A percentile compares a stretch with the other conserved stretches of the same genome.
These are phyloP conservation scores for Spiromastix sp. DNA, from an alignment of 2,329 filamentous ascomycete species.

Conservation along the genomic window DNA sequence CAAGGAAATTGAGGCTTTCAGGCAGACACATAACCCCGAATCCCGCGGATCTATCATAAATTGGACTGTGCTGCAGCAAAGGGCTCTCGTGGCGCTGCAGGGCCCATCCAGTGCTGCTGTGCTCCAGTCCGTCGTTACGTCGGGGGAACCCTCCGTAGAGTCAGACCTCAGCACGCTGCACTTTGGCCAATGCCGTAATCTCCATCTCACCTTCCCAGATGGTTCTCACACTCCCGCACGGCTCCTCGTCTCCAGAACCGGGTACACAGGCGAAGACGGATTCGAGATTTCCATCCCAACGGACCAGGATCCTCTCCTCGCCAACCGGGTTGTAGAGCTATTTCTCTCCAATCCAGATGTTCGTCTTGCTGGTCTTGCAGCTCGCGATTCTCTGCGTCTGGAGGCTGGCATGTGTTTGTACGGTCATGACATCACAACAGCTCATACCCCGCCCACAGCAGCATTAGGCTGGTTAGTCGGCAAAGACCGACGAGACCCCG, in stretches of 20 bases:
- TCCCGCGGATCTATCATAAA: slow-evolving; percentile 42
- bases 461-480: slow-evolving; percentile 72
- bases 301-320: slow-evolving; percentile 43
- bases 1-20: slow-evolving; percentile 55
- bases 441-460: slow-evolving; percentile 57
- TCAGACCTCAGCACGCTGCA: slow-evolving; percentile 57
- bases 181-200: slow-evolving; percentile 67
- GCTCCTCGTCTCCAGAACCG: slow-evolving; percentile 72
- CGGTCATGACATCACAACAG: slow-evolving; percentile 88
- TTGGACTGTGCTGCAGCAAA: slow-evolving; percentile 61
- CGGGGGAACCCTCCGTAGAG: slow-evolving; percentile 31
- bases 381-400: slow-evolving; percentile 81
- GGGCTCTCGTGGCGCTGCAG: slow-evolving; percentile 80
- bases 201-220: slow-evolving; percentile 51
- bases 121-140: slow-evolving; percentile 51
- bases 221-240: slow-evolving; percentile 41
- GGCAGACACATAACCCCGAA: slow-evolving; percentile 40
- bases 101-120: slow-evolving; percentile 67
- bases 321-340: slow-evolving; percentile 50
- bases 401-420: slow-evolving; percentile 99
- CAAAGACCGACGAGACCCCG: slow-evolving; percentile 55
- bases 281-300: slow-evolving; percentile 87
- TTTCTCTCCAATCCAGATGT: slow-evolving; percentile 58
- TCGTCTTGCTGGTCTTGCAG: slow-evolving; percentile 77
- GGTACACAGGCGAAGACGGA: slow-evolving; percentile 96